Conservation (phyloP, 2,329 filamentous ascomycete species). For the Aspergillus chevalieri region DNA sequence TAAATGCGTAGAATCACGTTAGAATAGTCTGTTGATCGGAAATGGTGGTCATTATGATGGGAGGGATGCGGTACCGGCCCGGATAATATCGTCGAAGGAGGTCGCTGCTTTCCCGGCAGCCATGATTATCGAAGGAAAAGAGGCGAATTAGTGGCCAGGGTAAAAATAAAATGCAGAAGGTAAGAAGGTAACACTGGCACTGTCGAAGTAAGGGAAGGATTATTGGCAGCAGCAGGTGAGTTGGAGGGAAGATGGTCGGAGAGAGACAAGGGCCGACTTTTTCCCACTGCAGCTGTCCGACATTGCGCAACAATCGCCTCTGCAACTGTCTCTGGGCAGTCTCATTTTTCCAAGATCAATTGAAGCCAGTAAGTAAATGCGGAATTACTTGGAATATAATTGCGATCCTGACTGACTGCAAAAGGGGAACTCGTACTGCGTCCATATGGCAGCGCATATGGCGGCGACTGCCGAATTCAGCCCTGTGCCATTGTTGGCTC, state of each 20-base stretch:
- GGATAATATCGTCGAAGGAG: constrained; percentile 48
- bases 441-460: no score
- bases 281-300: constrained; percentile 6
- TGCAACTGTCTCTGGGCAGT: no score
- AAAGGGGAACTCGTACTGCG: no score
- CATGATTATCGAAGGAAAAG: constrained; percentile 23
- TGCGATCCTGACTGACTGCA: no score
- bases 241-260: neutral
- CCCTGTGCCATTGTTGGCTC: no score
- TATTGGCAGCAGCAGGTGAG: neutral
- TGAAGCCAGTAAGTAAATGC: no score
- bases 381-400: no score
- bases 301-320: constrained; percentile 4
- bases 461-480: no score
- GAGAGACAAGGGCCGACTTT: neutral
- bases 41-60: constrained; percentile 2
- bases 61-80: constrained; percentile 37
- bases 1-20: constrained; percentile 3
- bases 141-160: neutral
- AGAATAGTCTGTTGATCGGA: neutral
- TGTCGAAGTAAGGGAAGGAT: neutral
- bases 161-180: neutral
- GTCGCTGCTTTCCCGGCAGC: constrained; percentile 30
- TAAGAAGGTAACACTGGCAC: neutral
- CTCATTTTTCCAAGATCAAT: no score